These are phyloP conservation scores for Melaleuca alternifolia DNA, from an alignment of 345 rosid species.

Conservation along the genomic window DNA sequence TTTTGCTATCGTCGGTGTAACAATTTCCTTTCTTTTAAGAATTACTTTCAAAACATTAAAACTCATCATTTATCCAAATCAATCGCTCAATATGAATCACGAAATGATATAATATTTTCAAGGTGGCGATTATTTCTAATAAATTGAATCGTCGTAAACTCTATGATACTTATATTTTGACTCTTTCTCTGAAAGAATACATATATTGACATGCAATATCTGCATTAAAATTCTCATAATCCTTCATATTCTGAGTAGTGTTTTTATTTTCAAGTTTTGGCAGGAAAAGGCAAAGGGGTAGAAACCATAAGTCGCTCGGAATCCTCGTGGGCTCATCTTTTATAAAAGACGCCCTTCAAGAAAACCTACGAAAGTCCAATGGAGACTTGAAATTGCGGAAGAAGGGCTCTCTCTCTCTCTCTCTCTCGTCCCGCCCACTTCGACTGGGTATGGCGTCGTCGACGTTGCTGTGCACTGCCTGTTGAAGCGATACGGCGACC, in stretches of 20 bases:
- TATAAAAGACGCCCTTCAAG: background rate
- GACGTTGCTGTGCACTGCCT: background rate
- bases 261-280: background rate
- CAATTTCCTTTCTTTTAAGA: no score
- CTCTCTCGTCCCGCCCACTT: background rate
- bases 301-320: background rate
- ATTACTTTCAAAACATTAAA: no score
- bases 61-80: no score
- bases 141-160: background rate
- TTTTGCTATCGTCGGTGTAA: accelerated
- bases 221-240: background rate
- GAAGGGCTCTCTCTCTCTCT: background rate
- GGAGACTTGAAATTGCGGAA: background rate
- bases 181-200: background rate
- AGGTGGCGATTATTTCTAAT: accelerated
- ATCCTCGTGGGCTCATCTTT: no score
- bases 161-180: background rate
- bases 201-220: background rate
- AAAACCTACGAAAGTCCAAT: background rate
- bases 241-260: background rate
- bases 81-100: background rate
- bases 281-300: background rate
- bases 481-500: background rate
- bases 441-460: background rate
- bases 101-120: background rate